Evolutionary conservation across 139 green algal genomes (phyloP).

Genomic region (Chlorella sp.): DNA sequence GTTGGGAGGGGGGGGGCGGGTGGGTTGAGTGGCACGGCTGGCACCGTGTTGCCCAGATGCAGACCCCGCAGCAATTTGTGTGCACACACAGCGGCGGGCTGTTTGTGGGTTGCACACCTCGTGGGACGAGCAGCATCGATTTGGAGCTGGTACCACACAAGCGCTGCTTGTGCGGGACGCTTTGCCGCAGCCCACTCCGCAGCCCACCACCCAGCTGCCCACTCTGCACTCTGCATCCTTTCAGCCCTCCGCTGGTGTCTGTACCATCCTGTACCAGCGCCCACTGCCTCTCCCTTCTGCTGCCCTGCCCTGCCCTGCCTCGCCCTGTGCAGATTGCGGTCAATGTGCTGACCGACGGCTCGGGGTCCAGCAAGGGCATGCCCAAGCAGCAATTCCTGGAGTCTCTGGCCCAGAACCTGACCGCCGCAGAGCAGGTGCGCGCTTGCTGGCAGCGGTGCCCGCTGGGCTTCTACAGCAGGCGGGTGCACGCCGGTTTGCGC

Average conservation of each 20-base stretch:
- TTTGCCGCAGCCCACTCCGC: neutral
- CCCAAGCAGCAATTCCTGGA: slow-evolving; percentile 45
- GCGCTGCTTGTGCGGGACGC: neutral
- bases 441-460: too few species aligned
- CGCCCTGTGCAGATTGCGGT: slow-evolving; percentile 14
- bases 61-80: neutral
- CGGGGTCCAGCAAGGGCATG: slow-evolving; percentile 9
- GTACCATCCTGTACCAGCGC: neutral
- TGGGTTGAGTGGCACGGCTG: too few species aligned
- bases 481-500: too few species aligned
- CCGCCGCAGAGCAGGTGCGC: slow-evolving; percentile 50
- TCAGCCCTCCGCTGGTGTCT: too few species aligned
- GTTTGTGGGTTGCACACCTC: neutral
- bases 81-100: neutral
- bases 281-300: neutral
- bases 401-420: slow-evolving; percentile 16
- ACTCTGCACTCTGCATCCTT: neutral
- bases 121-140: too few species aligned
- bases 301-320: neutral
- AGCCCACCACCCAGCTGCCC: neutral
- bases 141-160: neutral
- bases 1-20: neutral
- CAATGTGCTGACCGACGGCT: neutral
- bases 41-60: neutral
- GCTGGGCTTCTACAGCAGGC: too few species aligned